Percentiles rank a stretch among this genome's conserved stretches.
Evolutionary conservation across 371 early-diverging fungal species (phyloP).

Genomic region (Zychaea mexicana): DNA sequence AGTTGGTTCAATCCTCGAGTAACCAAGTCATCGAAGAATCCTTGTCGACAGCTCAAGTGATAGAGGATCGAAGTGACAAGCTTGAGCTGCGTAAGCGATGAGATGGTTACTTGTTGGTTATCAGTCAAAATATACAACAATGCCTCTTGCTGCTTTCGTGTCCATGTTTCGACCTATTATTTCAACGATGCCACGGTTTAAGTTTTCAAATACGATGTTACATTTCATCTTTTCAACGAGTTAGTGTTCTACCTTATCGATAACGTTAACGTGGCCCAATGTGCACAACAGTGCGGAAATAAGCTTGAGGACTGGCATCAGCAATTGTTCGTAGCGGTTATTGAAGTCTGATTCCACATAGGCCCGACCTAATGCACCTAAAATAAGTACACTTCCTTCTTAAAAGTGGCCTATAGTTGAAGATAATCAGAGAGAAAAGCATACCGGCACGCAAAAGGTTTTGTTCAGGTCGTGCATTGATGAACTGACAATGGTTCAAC

Average conservation of each 20-base stretch:
- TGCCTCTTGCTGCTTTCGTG: slow-evolving; percentile 62
- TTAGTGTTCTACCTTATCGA: slow-evolving; percentile 39
- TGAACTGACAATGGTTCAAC: slow-evolving; percentile 73
- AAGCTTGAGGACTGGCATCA: slow-evolving; percentile 65
- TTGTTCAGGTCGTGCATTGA: slow-evolving; percentile 19
- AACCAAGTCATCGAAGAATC: slow-evolving; percentile 37
- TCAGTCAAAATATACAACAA: slow-evolving; percentile 63
- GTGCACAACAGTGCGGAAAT: slow-evolving; percentile 57
- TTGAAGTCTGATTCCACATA: slow-evolving; percentile 6
- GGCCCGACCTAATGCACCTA: not conserved
- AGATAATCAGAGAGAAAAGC: not conserved
- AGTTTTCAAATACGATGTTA: not conserved
- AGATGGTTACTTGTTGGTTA: slow-evolving; percentile 35
- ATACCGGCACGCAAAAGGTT: slow-evolving; percentile 6
- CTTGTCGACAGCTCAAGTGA: slow-evolving; percentile 43
- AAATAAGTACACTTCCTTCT: not conserved
- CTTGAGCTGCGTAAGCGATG: slow-evolving; percentile 50
- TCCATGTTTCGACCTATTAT: slow-evolving; percentile 59
- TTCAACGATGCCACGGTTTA: not conserved
- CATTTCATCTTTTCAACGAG: not conserved
- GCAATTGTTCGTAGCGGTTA: slow-evolving; percentile 63
- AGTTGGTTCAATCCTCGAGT: slow-evolving; percentile 39
- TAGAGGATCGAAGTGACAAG: slow-evolving; percentile 48
- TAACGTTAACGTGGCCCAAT: slow-evolving; percentile 53
- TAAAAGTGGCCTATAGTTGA: not conserved